Percentiles rank a stretch among this genome's conserved stretches.
phyloP scores from a whole-genome alignment of 1,139 yeast species.

The Zygosaccharomyces pseudobailii region DNA sequence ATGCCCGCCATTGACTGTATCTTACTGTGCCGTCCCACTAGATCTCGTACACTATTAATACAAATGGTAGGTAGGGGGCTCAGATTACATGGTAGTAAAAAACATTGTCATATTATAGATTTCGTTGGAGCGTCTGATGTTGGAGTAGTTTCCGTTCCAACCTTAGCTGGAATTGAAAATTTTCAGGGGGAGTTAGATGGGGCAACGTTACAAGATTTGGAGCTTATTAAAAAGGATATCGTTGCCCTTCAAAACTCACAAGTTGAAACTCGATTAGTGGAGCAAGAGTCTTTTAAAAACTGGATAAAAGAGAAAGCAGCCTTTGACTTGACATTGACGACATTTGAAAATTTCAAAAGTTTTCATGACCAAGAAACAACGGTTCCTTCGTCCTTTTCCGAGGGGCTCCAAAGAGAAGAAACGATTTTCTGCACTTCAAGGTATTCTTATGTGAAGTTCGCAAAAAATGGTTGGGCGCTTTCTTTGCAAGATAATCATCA shows the following conservation, averaged over 20 bases:
- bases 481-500: slow-evolving; percentile 21
- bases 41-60: slow-evolving; percentile 61
- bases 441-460: slow-evolving; percentile 31
- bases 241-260: slow-evolving; percentile 17
- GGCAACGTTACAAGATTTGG: slow-evolving; percentile 34
- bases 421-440: slow-evolving; percentile 17
- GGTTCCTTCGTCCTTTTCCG: slow-evolving; percentile 1
- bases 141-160: slow-evolving; percentile 61
- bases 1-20: slow-evolving; percentile 85
- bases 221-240: slow-evolving; percentile 32
- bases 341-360: slow-evolving; percentile 30
- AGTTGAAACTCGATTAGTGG: slow-evolving; percentile 5
- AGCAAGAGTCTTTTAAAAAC: slow-evolving; percentile 9
- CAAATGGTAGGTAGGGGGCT: slow-evolving; percentile 95
- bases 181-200: slow-evolving; percentile 38
- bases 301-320: slow-evolving; percentile 18
- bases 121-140: slow-evolving; percentile 59
- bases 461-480: slow-evolving; percentile 28
- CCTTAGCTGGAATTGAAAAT: slow-evolving; percentile 45
- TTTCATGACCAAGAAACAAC: slow-evolving; percentile 19
- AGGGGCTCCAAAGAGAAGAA: not conserved
- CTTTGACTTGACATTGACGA: slow-evolving; percentile 31
- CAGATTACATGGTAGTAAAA: slow-evolving; percentile 56
- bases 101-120: slow-evolving; percentile 69
- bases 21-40: slow-evolving; percentile 75